Base-by-base conservation (phyloP, 2,329 filamentous ascomycete genomes). In the Aspergillus transmontanensis region DNA sequence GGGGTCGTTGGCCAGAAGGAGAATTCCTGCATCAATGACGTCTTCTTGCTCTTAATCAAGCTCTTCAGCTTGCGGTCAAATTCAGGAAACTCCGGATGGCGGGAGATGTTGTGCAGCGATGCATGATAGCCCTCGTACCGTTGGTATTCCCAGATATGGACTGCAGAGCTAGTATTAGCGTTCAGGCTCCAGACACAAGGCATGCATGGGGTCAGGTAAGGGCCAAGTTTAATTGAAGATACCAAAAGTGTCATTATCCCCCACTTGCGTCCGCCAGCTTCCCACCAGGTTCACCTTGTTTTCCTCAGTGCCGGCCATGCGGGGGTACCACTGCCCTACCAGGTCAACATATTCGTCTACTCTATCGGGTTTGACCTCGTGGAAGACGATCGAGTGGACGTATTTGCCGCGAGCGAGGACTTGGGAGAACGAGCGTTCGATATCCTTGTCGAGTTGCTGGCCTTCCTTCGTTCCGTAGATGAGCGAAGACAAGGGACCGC, bases 71-170 rank as follows among this genome's bases (percentile, higher is more conserved):
- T 91, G 66, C 82, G 83, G 76, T 97, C 92, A 75, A 97, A 97
- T 11, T 87, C 90, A 69, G 89, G 82, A 77, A 93, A 98, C 21
- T 93, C 93, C 66, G 92, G 91, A 73, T 96, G 92, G 71, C 85
- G 82, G 64, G 92, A 88, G 69, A 98, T 97, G 71, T 86, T 87
- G 82, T 97, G 87, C 54, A 97, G 85, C 23, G 95, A 98, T 64
- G 90, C 89, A 80, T 99, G 95, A 80, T 98, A 98, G 65, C 95
- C 95, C 71, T 94, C 86, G 81, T 98, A 99, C 72, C 94, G 90
- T 80, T 98, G 94, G 79, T 99, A 99, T 80, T 99, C 95, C 95
- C 95, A 99, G 74, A 99, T 99, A 78, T 99, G 95, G 57, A 99
- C 95, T 98, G 72, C 58, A 36, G 30, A n/a, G 56, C 45, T 21